Conservation (phyloP, 495 filamentous ascomycete species). For the Tuber borchii region DNA sequence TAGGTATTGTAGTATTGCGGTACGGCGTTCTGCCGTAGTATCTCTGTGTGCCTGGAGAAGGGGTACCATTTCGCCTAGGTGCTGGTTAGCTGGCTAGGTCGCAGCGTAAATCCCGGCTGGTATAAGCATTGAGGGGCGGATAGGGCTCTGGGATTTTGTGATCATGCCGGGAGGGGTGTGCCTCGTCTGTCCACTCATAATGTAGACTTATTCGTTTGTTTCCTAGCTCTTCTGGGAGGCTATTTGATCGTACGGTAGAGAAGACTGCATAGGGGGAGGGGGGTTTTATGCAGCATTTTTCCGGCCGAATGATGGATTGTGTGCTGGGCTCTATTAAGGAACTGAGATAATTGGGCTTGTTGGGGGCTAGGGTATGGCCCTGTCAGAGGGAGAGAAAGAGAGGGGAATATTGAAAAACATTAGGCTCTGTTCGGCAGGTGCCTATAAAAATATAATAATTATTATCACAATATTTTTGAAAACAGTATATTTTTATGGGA, state of each 20-base stretch:
- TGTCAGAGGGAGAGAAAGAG: not conserved
- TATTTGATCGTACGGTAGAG: not conserved
- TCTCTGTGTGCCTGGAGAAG: not conserved
- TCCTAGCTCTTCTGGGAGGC: not conserved
- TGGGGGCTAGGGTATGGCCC: not conserved
- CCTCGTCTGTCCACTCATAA: not conserved
- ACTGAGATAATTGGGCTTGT: not conserved
- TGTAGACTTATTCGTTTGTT: not conserved
- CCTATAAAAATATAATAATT: no score
- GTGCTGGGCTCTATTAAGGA: not conserved
- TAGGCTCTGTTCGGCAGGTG: no score
- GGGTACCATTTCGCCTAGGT: not conserved
- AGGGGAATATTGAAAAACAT: not conserved
- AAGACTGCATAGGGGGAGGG: not conserved
- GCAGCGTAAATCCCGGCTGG: not conserved
- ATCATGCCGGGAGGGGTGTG: not conserved
- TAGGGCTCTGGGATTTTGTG: not conserved
- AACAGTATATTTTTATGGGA: no score
- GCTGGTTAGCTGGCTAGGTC: not conserved
- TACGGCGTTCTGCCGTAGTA: not conserved
- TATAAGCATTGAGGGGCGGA: not conserved
- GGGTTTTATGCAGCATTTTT: not conserved
- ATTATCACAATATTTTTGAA: no score
- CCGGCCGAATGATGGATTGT: not conserved
- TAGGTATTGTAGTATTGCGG: no score